Evolutionary conservation across 106 monocot genomes (phyloP).

Genomic region (Agapanthus africanus): DNA sequence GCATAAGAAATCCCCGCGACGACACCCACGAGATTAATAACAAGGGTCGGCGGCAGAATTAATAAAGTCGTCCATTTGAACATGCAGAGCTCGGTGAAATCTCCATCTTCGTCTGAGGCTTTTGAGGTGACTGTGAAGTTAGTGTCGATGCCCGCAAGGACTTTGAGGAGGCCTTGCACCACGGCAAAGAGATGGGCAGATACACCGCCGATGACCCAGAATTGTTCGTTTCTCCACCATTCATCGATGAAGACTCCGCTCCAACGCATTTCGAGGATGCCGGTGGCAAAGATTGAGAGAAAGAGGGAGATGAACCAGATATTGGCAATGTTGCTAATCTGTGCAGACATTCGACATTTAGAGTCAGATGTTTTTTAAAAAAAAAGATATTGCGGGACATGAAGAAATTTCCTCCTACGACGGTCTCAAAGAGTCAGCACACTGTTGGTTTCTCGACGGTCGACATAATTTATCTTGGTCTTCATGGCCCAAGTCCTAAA

Average conservation of each 20-base stretch:
- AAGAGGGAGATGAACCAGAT: constrained; percentile 47
- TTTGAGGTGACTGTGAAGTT: constrained; percentile 48
- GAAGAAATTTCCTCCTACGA: too few species aligned
- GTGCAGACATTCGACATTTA: too few species aligned
- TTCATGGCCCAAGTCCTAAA: too few species aligned
- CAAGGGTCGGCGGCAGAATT: constrained; percentile 36
- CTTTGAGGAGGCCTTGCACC: constrained; percentile 45
- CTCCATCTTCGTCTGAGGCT: constrained; percentile 33
- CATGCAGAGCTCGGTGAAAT: constrained; percentile 31
- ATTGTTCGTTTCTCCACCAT: constrained; percentile 56
- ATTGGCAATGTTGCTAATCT: constrained; percentile 35
- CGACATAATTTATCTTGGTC: too few species aligned
- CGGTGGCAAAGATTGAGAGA: constrained; percentile 40
- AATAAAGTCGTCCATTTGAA: constrained; percentile 54
- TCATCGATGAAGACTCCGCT: constrained; percentile 34
- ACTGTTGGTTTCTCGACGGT: too few species aligned
- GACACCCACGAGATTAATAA: constrained; percentile 40
- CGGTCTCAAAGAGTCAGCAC: too few species aligned
- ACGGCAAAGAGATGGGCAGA: constrained; percentile 48
- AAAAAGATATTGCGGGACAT: too few species aligned
- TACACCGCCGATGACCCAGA: constrained; percentile 56
- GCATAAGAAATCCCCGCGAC: constrained; percentile 44
- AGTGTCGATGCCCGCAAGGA: constrained; percentile 40
- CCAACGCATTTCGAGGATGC: constrained; percentile 48
- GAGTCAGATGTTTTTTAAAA: too few species aligned